Evolutionary conservation across 345 rosid species (phyloP), one percentile per base, ranked within the genome.

Genomic region (Populus alba): DNA sequence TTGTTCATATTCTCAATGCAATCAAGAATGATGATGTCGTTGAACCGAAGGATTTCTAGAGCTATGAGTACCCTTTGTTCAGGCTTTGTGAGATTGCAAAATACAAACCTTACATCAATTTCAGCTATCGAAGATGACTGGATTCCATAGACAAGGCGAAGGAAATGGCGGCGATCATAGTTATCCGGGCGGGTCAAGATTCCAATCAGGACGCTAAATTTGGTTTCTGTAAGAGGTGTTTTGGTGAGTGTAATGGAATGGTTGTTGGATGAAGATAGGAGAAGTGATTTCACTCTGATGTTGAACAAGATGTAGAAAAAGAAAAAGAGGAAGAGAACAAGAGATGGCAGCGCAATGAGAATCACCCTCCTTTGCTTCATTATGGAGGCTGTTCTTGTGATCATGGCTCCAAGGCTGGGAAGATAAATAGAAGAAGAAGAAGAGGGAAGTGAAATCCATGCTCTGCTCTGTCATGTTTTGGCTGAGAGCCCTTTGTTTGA

Each of bases 1-100:
- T 35, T 68, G 82, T 86, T 83, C 88, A 85, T 86, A 59, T 88
- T 88, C 69, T 88, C 87, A 9, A 72, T 74, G 87, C 87, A 86
- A 57, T 88, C 75, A 6, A 84, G 86, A 74, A 85, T 82, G 37
- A 87, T 73, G 23, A 85, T 79, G 79, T 87, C 87, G 45, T 79
- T 41, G 77, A 79, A 89, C 5, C 79, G 81, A 37, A 80, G 43
- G 38, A 81, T 84, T 53, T 85, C 86, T 6, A 84, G 80, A 20
- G 84, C 66, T 8, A 89, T 7, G 4, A 77, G 23, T 0, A 63
- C 35, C 47, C 61, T 84, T 37, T 85, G 89, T 18, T 84, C 82
- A 0, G 59, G 75, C 10, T 81, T 81, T 18, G 83, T 78, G 55
- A 88, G 80, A 47, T 68, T 85, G 78, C 85, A 85, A 22, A 89